These are phyloP conservation scores for Cytospora leucostoma DNA, from an alignment of 2,329 filamentous ascomycete species.

Conservation along the genomic window DNA sequence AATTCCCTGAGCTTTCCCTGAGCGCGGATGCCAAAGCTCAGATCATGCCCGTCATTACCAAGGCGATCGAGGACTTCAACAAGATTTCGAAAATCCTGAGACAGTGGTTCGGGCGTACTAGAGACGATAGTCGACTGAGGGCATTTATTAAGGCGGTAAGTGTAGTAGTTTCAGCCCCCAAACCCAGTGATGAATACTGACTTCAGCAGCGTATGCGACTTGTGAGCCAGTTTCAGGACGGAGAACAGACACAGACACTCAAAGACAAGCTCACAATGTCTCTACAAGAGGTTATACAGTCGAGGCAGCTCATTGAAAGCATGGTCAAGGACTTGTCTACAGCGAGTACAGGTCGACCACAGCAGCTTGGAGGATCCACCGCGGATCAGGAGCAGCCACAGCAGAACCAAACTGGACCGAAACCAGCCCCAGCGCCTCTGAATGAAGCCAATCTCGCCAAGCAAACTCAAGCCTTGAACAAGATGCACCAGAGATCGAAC, in stretches of 20 bases:
- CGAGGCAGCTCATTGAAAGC: conserved; percentile 49
- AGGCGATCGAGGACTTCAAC: conserved; percentile 44
- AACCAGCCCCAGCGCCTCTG: conserved; percentile 31
- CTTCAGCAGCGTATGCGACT: conserved; percentile 53
- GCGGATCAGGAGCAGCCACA: conserved; percentile 33
- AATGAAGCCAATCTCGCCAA: conserved; percentile 55
- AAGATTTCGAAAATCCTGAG: conserved; percentile 48
- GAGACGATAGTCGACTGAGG: conserved; percentile 51
- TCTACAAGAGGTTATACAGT: conserved; percentile 53
- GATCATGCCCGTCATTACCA: conserved; percentile 46
- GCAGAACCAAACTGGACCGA: conserved; percentile 20
- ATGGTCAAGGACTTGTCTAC: conserved; percentile 52
- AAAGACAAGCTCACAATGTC: conserved; percentile 55
- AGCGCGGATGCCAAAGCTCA: conserved; percentile 46
- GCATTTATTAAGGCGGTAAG: conserved; percentile 57
- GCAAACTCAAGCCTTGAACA: conserved; percentile 50
- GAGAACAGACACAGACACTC: conserved; percentile 46
- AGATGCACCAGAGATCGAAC: conserved; percentile 47
- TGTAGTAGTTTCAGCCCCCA: conserved; percentile 22
- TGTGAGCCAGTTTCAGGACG: conserved; percentile 54
- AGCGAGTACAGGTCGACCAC: conserved; percentile 18
- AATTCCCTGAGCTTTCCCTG: conserved; percentile 50
- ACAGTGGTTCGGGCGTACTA: conserved; percentile 51
- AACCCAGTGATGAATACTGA: conserved; percentile 36
- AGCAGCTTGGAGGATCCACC: conserved; percentile 36